Base-by-base conservation (phyloP, 176 grass and related monocot genomes). In the Olyra latifolia region DNA sequence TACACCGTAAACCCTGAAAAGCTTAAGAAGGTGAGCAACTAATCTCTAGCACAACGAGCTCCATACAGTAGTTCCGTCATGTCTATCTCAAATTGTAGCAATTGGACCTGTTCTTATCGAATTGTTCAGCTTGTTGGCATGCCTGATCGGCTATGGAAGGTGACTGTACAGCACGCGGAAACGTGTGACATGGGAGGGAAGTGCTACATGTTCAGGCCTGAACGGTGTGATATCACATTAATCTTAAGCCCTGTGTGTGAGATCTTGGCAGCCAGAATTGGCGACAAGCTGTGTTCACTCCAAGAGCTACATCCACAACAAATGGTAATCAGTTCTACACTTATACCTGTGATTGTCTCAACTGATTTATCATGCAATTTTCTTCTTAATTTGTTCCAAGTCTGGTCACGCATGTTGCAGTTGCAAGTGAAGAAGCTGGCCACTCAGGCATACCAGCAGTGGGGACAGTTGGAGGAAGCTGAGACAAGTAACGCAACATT, bases 171-270 rank as follows among this genome's bases (percentile, higher is more conserved):
- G 1, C 88, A 90, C 28, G 88, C 88, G n/a, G 65, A 7, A 8
- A 86, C 55, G 43, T 86, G 78, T 19, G 15, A 57, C 20, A 10
- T 82, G 39, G 82, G 77, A 53, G 39, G 55, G 23, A 58, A 58
- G 23, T 12, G 55, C 55, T 58, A 58, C 55, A 25, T 12, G 0
- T 58, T 25, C 55, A 58, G 10, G 23, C 23, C 10, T 5, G 22
- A 58, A 25, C n/a, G 5, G 23, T 27, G 55, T 25, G 55, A 10
- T 13, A 4, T 25, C 23, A 25, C 55, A 58, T 24, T 57, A 22
- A 24, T 10, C 10, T 25, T 58, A 3, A 58, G 12, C 55, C 55
- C 55, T 58, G 23, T 10, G 2, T 10, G 55, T 25, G 23, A 58
- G 55, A 12, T 58, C 10, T 12, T 58, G 23, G 23, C 55, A 5